Base-by-base conservation (phyloP, 345 rosid species). In the Euclidium syriacum region DNA sequence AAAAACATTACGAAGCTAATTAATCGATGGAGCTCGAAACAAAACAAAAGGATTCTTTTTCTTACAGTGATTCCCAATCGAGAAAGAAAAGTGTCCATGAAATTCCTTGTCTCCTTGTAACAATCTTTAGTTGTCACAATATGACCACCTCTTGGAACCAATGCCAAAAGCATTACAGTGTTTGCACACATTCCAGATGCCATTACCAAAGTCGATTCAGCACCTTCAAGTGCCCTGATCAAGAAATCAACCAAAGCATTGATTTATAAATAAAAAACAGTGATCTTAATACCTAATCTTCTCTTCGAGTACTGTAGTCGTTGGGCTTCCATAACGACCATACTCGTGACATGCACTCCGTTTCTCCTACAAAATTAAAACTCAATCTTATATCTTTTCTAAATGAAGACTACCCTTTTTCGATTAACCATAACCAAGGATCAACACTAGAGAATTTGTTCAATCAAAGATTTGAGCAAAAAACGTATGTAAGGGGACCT, bases 111-210 rank as follows among this genome's bases (percentile, higher is more conserved):
- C 80, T 83, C 83, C 70, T 88, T 71, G 51, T 87, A 87, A 68
- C 95, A 87, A 68, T 87, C 95, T 0, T 85, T 87, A 25, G 95
- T 85, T 25, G 95, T 85, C 51, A 87, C 83, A 53, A 87, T 41
- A 66, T 88, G 95, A 17, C 95, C 89, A 70, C 89, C 87, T 60
- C 81, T 87, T 15, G 91, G 91, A 73, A 88, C 91, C 77, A 88
- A 79, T 16, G 96, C 90, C 84, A 83, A 24, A 26, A 88, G 30
- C 91, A 88, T 11, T 50, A 85, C 82, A 1, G 82, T 80, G 72
- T 88, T 88, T 40, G 91, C 96, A 64, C 86, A 85, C 96, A 85
- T 88, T 57, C 96, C 91, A 57, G 96, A 88, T 34, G 96, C 89
- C 85, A 85, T 52, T 52, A 88, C 70, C 77, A 88, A 54, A 10